Base-by-base conservation (phyloP, 2,329 filamentous ascomycete species). In the Nothopassalora personata region DNA sequence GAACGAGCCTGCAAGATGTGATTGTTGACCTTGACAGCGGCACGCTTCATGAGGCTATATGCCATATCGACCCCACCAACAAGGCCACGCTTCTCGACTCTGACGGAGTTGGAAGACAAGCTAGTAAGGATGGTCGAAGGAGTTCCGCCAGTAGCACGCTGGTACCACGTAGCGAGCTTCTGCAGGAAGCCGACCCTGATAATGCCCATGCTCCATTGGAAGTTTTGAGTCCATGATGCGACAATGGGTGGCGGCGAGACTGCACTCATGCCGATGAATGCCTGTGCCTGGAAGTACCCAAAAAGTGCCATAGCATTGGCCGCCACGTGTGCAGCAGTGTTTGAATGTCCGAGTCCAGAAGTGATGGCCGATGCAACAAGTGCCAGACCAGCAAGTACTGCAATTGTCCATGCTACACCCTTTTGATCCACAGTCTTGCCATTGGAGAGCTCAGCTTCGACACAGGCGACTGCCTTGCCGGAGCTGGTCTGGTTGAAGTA, bases 161-260 rank as follows among this genome's bases (percentile, higher is more conserved):
- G 92, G 73, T 97, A 97, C 93, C 93, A 97, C 36, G 91, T 96
- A 62, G 90, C 90, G 70, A 96, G 89, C 51, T 80, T 81, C 77
- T 97, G 91, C 77, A 97, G 83, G 74, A 96, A 97, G n/a, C 80
- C 81, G 46, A 97, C 82, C 54, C 84, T 84, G 69, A 97, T 96
- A 68, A 97, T 91, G 68, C 93, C 93, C 90, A 97, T 94, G 70
- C 88, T 95, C 93, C 93, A 97, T 72, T 95, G 89, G 78, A 97
- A 97, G 76, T 97, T 93, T 77, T 97, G 92, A 1, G 92, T 96
- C 93, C 93, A 97, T 0, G 92, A 83, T 69, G 89, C 83, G 56
- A 96, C 93, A 61, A 96, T 89, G 0, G 93, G 93, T 9, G 93
- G 93, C 56, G 96, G 83, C 49, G 82, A 80, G 13, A 97, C 87